phyloP scores from a whole-genome alignment of 208 protist genomes.

The Tritrichomonas musculus region DNA sequence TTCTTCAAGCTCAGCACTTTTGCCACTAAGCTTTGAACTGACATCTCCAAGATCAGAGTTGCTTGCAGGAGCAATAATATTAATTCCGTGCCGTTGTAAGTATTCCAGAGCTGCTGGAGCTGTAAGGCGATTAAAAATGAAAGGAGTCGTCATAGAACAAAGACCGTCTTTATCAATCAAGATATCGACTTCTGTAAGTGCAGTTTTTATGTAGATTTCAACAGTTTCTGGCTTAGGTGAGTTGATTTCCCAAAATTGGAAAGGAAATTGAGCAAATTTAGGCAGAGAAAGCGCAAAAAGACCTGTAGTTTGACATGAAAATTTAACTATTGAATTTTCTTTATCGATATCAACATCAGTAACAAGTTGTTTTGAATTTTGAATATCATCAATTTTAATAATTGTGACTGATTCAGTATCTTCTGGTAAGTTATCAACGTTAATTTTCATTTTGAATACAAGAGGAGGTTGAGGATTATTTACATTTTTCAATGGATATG shows the following conservation, averaged over 20 bases:
- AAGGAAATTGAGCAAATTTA: not conserved
- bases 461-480: not conserved
- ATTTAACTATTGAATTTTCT: not conserved
- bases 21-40: not conserved
- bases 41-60: not conserved
- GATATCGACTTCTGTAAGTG: not conserved
- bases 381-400: constrained; percentile 23
- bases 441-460: constrained; percentile 21
- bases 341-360: not conserved
- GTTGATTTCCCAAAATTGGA: constrained; percentile 14
- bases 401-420: not conserved
- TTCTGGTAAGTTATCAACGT: not conserved
- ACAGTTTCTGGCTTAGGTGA: not conserved
- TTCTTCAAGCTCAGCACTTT: not conserved
- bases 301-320: not conserved
- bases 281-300: not conserved
- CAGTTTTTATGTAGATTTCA: not conserved
- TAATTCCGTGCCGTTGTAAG: not conserved
- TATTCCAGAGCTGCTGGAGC: not conserved
- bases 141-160: not conserved
- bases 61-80: not conserved
- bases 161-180: not conserved
- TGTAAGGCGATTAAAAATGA: not conserved
- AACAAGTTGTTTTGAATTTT: not conserved
- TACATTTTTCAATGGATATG: not conserved